Evolutionary conservation across 805 yeast genomes (phyloP), one percentile per base, ranked within the genome.

Genomic region (Metschnikowia kofuensis): DNA sequence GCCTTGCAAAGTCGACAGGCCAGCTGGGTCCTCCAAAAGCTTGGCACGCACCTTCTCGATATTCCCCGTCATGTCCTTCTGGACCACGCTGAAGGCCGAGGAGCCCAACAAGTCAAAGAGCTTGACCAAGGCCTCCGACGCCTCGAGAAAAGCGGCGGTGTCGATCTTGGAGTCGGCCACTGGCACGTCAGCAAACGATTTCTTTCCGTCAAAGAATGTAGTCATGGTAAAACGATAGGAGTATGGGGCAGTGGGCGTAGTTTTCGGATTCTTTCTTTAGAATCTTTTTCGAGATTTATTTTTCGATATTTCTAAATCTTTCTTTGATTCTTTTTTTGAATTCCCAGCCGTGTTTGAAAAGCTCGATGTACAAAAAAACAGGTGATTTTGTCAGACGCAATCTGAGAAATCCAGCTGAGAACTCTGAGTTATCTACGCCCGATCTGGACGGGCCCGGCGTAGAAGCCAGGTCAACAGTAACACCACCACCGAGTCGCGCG

Each of bases 31-130:
- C 7, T 82, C 76, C 50, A 83, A 75, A 55, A 85, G 75, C 62
- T 84, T 80, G 41, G 82, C 74, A 55, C 90, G 76, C 57, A 89
- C 79, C 68, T 89, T 89, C 50, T 76, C 74, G 66, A 89, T 85
- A 69, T 89, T 89, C 35, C 97, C 97, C 31, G 79, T 84, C 87
- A 89, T 84, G 66, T 89, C 97, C 56, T 77, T 85, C 65, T 88
- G 95, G 49, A 89, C 96, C 37, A 87, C 89, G 13, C 82, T 67
- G 60, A 89, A 89, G 12, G 96, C 96, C 31, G 94, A 74, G 16
- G 94, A 86, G 26, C 95, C 96, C 55, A 89, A 75, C 42, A 89
- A 74, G 65, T 89, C 94, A 65, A 89, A 90, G 53, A 90, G 75
- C 66, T 85, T 83, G 59, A 89, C 89, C 51, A 89, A 74, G 10